phyloP scores from a whole-genome alignment of 306 rosid genomes.

The Cajanus cajan region DNA sequence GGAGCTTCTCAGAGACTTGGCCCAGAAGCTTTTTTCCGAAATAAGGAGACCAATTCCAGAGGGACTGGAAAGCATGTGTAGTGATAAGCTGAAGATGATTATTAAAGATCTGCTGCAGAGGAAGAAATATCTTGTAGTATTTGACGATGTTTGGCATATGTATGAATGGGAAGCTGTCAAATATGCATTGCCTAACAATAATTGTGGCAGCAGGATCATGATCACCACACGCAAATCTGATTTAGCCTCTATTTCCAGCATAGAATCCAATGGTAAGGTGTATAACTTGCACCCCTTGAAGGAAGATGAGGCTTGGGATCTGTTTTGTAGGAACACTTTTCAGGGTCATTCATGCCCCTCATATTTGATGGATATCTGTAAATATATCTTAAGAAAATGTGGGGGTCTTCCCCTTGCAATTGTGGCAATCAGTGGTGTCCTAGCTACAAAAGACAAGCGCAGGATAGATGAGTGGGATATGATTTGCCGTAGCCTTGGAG shows the following conservation, averaged over 20 bases:
- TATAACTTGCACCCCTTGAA: slow-evolving; percentile 41
- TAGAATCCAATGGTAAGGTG: slow-evolving; percentile 30
- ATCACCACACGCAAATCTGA: slow-evolving; percentile 51
- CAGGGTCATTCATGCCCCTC: slow-evolving; percentile 47
- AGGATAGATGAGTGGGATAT: slow-evolving; percentile 52
- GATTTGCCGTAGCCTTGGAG: slow-evolving; percentile 39
- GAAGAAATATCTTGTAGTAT: slow-evolving; percentile 54
- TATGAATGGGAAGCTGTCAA: slow-evolving; percentile 56
- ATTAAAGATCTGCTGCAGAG: slow-evolving; percentile 42
- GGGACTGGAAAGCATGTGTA: slow-evolving; percentile 41
- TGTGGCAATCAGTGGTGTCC: slow-evolving; percentile 52
- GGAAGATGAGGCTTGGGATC: slow-evolving; percentile 46
- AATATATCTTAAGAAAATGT: slow-evolving; percentile 41
- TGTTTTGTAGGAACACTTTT: slow-evolving; percentile 47
- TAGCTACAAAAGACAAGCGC: slow-evolving; percentile 48
- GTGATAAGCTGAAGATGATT: slow-evolving; percentile 30
- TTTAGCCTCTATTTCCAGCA: slow-evolving; percentile 37
- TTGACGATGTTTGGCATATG: slow-evolving; percentile 53
- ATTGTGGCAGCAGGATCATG: slow-evolving; percentile 50
- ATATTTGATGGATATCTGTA: slow-evolving; percentile 36
- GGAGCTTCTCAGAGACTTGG: slow-evolving; percentile 48
- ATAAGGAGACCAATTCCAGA: slow-evolving; percentile 40
- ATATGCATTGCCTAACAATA: slow-evolving; percentile 47
- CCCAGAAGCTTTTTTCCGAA: slow-evolving; percentile 36
- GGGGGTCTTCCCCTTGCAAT: slow-evolving; percentile 74